A percentile compares a stretch with the other conserved stretches of the same genome.
Conservation (phyloP, 108 stramenopile species). For the Nitzschia sp. region DNA sequence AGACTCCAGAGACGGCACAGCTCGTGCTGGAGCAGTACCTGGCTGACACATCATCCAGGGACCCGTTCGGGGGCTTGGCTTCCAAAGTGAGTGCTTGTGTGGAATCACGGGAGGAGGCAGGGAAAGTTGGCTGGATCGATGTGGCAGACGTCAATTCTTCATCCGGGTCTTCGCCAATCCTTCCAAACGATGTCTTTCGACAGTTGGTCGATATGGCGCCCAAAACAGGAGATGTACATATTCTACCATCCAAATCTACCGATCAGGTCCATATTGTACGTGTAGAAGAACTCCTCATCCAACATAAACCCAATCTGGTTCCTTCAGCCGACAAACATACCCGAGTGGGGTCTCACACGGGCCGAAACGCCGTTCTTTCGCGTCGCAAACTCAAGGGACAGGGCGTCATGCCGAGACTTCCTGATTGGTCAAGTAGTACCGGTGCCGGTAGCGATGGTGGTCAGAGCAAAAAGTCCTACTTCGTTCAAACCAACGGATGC, state of each 20-base stretch:
- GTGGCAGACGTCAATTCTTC: slow-evolving; percentile 10
- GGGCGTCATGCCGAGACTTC: slow-evolving; percentile 36
- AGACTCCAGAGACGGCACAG: slow-evolving; percentile 67
- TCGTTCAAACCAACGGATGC: slow-evolving; percentile 84
- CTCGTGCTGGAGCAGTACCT: slow-evolving; percentile 49
- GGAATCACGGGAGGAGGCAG: slow-evolving; percentile 55
- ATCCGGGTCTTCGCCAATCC: slow-evolving; percentile 15
- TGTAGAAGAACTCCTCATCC: slow-evolving; percentile 67
- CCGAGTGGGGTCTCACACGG: slow-evolving; percentile 32
- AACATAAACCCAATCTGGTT: slow-evolving; percentile 7
- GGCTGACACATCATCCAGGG: slow-evolving; percentile 11
- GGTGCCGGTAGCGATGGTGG: too few relatives aligned
- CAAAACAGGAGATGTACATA: slow-evolving; percentile 71
- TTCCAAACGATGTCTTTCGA: slow-evolving; percentile 50
- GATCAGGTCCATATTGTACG: slow-evolving; percentile 58
- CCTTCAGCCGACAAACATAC: not conserved
- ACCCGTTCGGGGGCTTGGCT: slow-evolving; percentile 70
- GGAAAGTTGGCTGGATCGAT: slow-evolving; percentile 78
- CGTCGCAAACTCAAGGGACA: slow-evolving; percentile 45
- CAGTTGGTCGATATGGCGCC: slow-evolving; percentile 51
- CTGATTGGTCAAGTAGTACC: not conserved
- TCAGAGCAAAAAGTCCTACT: slow-evolving; percentile 49
- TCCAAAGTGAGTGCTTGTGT: slow-evolving; percentile 59
- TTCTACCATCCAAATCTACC: slow-evolving; percentile 31
- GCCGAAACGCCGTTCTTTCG: slow-evolving; percentile 34